Base-by-base conservation (phyloP, 371 early-diverging fungal genomes). In the Lichtheimia ornata region DNA sequence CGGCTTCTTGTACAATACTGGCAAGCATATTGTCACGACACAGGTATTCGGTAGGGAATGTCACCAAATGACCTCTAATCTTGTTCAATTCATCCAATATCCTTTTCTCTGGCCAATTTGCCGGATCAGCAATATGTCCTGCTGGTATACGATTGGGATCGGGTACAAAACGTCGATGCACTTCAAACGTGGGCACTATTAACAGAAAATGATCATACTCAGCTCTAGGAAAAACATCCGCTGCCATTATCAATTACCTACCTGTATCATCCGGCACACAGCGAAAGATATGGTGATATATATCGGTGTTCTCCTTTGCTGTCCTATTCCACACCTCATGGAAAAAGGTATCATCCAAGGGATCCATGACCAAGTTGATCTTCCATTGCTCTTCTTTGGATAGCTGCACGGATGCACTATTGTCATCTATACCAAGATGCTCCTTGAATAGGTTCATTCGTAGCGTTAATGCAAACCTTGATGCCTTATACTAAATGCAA, bases 211-310 rank as follows among this genome's bases (percentile, higher is more conserved):
- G 9, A 35, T 22, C 22, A 22, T 9, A 27, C 22, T 47, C 2
- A 18, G 47, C 5, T 47, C 14, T 17, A 47, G 47, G 11, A 17
- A 11, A n/a, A 3, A 3, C 4, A 3, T 3, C 18, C 3, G 2
- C n/a, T 42, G 9, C 51, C 40, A 35, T 12, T 41, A 44, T 3
- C 1, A 5, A 43, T 3, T 15, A 20, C 53, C 52, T 72, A 79
- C 83, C 83, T 13, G 84, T 85, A 58, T 96, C 89, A 64, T 96
- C 96, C 4, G 96, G 96, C 13, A 95, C 87, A 59, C 91, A 91
- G 17, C 77, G 84, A 73, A 96, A 96, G 4, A 94, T 81, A 25
- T 85, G 78, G 22, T 93, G 76, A 66, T 87, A 94, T 17, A 88
- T 74, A 27, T 68, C 54, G 1, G 91, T 91, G 69, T 95, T 96